Base-by-base conservation (phyloP, 257 asterid species). In the Rhazya stricta region DNA sequence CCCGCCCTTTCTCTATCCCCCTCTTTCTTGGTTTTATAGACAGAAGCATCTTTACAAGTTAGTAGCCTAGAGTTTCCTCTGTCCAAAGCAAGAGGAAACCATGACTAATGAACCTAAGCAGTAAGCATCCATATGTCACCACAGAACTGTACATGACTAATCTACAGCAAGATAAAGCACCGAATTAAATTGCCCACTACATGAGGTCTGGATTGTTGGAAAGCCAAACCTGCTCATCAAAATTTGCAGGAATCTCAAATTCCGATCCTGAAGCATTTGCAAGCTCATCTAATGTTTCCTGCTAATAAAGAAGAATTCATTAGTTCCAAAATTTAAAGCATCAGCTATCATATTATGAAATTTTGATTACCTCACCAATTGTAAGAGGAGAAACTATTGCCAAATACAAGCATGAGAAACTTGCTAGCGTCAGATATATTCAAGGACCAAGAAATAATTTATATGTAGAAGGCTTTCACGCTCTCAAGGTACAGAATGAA, bases 221-320 rank as follows among this genome's bases (percentile, higher is more conserved):
- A 18, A 37, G 50, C 32, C 69, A 60, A 75, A 46, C 62, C 54
- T 75, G 39, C 86, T 69, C 68, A 25, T 69, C 71, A 58, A 80
- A 80, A 65, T 74, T 83, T 54, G 74, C 51, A 29, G 76, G 78
- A 71, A 74, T 70, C 51, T 58, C 80, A 8, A 56, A 41, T 42
- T 83, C 80, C 54, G 82, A 66, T 72, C 75, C 77, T 25, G 70
- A 73, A 34, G 77, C 76, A 70, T 69, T 74, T 34, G 77, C 82
- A 74, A 80, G 73, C 69, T 74, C 86, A 46, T 63, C 82, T 56
- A 73, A 30, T 34, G 65, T 46, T 66, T 83, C 80, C 82, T 83
- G 82, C 74, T 45, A 48, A 48, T 11, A 16, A 30, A 66, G 23
- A 66, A 30, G n/a, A 37, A 2, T 66, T 32, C 50, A 66, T 66